Percentiles rank a stretch among this genome's conserved stretches.
Evolutionary conservation across 257 asterid species (phyloP).

Genomic region (Cordia subcordata): DNA sequence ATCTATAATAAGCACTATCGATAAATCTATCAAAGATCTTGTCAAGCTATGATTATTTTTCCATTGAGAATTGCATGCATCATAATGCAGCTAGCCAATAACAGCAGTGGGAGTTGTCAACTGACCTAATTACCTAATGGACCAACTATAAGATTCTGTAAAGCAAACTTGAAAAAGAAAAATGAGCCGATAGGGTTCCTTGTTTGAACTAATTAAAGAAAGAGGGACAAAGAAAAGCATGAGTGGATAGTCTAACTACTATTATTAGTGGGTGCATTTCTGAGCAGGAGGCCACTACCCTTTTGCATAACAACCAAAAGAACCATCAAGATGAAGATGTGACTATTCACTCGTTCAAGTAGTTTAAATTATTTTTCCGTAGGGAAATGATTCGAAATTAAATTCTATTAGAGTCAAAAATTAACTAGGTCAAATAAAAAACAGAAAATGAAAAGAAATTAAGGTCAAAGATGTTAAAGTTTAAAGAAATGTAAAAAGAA

Average conservation of each 20-base stretch:
- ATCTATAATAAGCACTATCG: neutral
- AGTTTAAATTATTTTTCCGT: no score
- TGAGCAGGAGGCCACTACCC: conserved; percentile 12
- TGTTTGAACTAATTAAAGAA: conserved; percentile 11
- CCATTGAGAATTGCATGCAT: neutral
- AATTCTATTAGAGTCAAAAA: no score
- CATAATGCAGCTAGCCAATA: neutral
- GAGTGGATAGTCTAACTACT: conserved; percentile 16
- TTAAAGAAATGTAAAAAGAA: neutral
- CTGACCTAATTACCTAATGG: conserved; percentile 4
- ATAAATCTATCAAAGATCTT: neutral
- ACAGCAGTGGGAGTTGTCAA: neutral
- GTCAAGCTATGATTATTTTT: neutral
- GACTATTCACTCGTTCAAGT: no score
- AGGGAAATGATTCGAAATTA: no score
- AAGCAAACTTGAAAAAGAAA: neutral
- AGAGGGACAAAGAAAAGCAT: neutral
- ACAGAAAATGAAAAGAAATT: no score
- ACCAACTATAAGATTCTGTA: conserved; percentile 15
- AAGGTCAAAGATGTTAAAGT: neutral
- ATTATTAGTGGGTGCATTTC: conserved; percentile 11
- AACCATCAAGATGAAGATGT: neutral
- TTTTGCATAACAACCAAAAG: neutral
- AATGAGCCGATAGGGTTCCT: conserved; percentile 4
- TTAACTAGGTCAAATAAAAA: no score